phyloP scores from a whole-genome alignment of 768 basidiomycete species.

The Leccinum truebloodii region DNA sequence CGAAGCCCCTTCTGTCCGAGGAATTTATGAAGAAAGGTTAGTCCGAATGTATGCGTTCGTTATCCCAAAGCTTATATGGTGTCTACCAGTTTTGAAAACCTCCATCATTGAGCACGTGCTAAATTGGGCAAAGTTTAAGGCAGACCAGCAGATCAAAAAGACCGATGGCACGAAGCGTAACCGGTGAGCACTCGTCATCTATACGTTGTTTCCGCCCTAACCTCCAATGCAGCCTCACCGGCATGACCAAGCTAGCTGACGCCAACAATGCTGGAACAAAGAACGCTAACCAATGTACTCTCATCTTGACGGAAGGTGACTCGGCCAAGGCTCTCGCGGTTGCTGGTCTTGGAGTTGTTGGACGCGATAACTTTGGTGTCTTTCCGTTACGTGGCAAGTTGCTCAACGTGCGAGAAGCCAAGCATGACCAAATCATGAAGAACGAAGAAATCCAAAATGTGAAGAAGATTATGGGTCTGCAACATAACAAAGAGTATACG shows the following conservation, averaged over 20 bases:
- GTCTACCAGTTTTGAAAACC: constrained; percentile 72
- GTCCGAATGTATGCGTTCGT: constrained; percentile 14
- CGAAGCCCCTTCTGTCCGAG: no score
- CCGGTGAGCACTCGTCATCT: constrained; percentile 48
- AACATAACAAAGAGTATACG: constrained; percentile 89
- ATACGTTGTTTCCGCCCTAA: constrained; percentile 7
- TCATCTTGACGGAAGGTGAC: constrained; percentile 98
- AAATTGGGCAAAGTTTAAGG: constrained; percentile 96
- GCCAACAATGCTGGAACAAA: constrained; percentile 96
- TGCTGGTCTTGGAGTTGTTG: constrained; percentile 91
- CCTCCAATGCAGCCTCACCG: constrained; percentile 62
- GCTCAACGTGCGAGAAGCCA: constrained; percentile 95
- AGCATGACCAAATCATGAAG: constrained; percentile 95
- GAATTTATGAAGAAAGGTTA: no score
- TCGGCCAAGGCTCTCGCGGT: constrained; percentile 97
- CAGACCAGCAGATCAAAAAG: constrained; percentile 94
- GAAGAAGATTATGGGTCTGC: constrained; percentile 97
- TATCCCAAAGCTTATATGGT: constrained; percentile 4
- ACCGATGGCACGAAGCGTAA: constrained; percentile 91
- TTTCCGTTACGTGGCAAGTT: constrained; percentile 97
- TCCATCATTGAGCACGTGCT: constrained; percentile 89
- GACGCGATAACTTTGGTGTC: constrained; percentile 95
- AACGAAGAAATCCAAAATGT: constrained; percentile 97
- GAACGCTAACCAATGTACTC: constrained; percentile 79
- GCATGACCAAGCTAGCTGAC: constrained; percentile 91